Evolutionary conservation across 2,329 filamentous ascomycete species (phyloP).

Genomic region (Ramularia endophylla): DNA sequence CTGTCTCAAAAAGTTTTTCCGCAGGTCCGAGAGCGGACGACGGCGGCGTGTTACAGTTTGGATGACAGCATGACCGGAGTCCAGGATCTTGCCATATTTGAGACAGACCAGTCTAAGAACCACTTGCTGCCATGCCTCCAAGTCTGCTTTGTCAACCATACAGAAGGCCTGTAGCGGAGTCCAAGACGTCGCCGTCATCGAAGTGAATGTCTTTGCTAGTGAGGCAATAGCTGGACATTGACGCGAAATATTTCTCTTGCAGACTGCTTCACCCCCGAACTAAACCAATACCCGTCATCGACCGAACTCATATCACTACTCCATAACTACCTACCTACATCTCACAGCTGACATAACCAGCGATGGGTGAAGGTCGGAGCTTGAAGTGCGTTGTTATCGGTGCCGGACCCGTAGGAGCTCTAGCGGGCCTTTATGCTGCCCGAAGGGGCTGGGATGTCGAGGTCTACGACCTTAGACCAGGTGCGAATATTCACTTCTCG

Average conservation of each 20-base stretch:
- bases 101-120: neutral
- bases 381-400: slow-evolving; percentile 64
- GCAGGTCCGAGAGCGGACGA: slow-evolving; percentile 2
- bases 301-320: neutral
- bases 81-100: no score
- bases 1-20: neutral
- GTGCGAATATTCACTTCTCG: slow-evolving; percentile 48
- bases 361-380: slow-evolving; percentile 4
- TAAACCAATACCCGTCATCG: no score
- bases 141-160: slow-evolving; percentile 4
- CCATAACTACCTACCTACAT: slow-evolving; percentile 7
- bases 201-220: no score
- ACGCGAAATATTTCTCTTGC: no score
- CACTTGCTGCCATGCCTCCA: neutral
- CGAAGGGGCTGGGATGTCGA: slow-evolving; percentile 83
- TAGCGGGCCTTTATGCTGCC: slow-evolving; percentile 90
- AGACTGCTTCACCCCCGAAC: no score
- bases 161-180: no score
- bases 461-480: slow-evolving; percentile 86
- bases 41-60: slow-evolving; percentile 3
- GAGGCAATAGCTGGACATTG: no score
- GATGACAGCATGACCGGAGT: slow-evolving; percentile 7
- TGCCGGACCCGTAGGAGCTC: slow-evolving; percentile 84
- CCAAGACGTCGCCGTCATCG: no score
- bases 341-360: slow-evolving; percentile 8